Evolutionary conservation across 2,329 filamentous ascomycete species (phyloP).

Genomic region (Gaeumannomyces sp.): DNA sequence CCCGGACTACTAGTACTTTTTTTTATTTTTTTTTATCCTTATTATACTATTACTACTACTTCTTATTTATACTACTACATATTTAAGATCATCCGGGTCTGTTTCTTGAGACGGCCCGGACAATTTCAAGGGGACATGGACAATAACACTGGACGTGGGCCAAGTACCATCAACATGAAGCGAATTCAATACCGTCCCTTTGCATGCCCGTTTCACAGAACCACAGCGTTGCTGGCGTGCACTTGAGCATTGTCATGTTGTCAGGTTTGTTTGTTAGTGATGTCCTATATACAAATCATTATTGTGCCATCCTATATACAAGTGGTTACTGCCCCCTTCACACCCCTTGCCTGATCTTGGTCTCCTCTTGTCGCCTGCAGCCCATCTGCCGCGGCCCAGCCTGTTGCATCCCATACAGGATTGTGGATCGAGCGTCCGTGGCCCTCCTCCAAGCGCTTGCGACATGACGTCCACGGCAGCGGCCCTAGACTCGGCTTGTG

Average conservation of each 20-base stretch:
- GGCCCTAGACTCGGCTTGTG: too few species aligned
- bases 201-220: not conserved
- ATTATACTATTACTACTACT: not conserved
- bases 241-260: too few species aligned
- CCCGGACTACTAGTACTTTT: too few species aligned
- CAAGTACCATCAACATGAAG: not conserved
- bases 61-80: not conserved
- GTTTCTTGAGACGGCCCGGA: not conserved
- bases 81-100: not conserved
- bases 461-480: too few species aligned
- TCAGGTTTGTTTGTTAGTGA: not conserved
- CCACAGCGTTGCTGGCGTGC: too few species aligned
- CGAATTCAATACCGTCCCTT: not conserved
- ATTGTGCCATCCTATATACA: not conserved
- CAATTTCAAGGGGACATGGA: not conserved
- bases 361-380: too few species aligned
- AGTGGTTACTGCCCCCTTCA: too few species aligned
- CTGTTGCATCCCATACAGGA: too few species aligned
- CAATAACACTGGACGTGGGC: not conserved
- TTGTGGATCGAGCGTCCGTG: too few species aligned
- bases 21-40: not conserved
- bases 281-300: not conserved
- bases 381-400: too few species aligned
- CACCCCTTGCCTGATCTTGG: too few species aligned
- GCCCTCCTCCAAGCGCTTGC: too few species aligned